phyloP scores from a whole-genome alignment of 768 basidiomycete species.

The Suillus luteus region DNA sequence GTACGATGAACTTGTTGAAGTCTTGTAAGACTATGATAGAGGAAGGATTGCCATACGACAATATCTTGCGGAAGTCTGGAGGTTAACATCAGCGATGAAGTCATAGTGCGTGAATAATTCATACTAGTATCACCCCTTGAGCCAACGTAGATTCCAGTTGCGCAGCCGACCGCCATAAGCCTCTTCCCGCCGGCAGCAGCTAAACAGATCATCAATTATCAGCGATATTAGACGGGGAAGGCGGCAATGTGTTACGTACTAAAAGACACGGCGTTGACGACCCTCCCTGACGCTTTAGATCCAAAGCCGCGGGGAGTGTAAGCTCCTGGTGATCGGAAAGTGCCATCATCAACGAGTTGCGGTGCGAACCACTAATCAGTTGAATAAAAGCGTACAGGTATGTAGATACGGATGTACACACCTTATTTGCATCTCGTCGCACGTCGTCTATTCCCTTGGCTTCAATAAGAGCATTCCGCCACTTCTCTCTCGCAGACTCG shows the following conservation, averaged over 20 bases:
- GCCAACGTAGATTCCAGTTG: conserved; percentile 70
- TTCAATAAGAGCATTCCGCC: conserved; percentile 61
- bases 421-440: conserved; percentile 74
- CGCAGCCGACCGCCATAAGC: conserved; percentile 66
- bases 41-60: conserved; percentile 51
- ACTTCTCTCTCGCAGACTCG: conserved; percentile 59
- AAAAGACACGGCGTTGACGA: conserved; percentile 62
- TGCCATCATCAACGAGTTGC: conserved; percentile 56
- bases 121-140: conserved; percentile 56
- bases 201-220: conserved; percentile 25
- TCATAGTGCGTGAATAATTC: conserved; percentile 17
- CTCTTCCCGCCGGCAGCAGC: conserved; percentile 48
- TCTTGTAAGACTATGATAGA: conserved; percentile 59
- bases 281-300: conserved; percentile 54
- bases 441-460: conserved; percentile 64
- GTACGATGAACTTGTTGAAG: conserved; percentile 70
- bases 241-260: conserved; percentile 41
- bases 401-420: conserved; percentile 30
- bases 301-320: conserved; percentile 33
- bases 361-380: conserved; percentile 64
- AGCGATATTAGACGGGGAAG: background rate
- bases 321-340: conserved; percentile 54
- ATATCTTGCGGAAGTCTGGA: conserved; percentile 59
- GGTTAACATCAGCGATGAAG: conserved; percentile 6
- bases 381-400: conserved; percentile 12